These are phyloP conservation scores for Fusarium citri DNA, from an alignment of 2,329 filamentous ascomycete species.

Conservation along the genomic window DNA sequence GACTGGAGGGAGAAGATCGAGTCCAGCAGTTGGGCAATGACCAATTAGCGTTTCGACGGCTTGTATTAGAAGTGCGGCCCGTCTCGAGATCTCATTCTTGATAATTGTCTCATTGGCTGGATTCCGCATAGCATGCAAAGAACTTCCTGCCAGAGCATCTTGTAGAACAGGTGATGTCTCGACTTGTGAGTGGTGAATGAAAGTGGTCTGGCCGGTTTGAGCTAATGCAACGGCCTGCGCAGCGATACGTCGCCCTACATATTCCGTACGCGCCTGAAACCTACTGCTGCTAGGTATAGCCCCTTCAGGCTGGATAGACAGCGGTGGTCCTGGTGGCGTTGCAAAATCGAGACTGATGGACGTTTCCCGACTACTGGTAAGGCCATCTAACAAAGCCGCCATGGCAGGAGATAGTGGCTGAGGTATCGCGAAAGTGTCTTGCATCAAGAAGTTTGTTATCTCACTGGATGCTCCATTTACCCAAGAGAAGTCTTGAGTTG, in stretches of 20 bases:
- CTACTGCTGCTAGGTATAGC: background rate
- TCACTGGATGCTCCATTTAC: too few species aligned
- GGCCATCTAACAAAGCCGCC: rapidly evolving
- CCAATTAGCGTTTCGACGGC: background rate
- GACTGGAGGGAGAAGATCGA: background rate
- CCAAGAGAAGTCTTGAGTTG: background rate
- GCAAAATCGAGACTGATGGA: rapidly evolving
- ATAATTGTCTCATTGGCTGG: background rate
- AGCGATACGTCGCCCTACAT: background rate
- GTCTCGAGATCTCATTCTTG: background rate
- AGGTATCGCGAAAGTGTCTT: rapidly evolving
- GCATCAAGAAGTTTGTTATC: background rate
- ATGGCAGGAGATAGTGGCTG: background rate
- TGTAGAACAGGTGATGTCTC: background rate
- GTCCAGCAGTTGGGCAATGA: rapidly evolving
- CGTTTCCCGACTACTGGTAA: background rate
- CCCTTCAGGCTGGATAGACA: rapidly evolving
- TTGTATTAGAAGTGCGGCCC: background rate
- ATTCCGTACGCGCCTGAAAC: background rate
- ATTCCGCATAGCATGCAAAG: background rate
- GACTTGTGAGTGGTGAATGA: background rate
- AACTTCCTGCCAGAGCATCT: background rate
- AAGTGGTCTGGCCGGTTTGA: background rate
- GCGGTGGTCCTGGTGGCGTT: background rate
- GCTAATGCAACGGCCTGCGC: background rate